Evolutionary conservation across 2,329 filamentous ascomycete species (phyloP), one percentile per base, ranked within the genome.

Genomic region (Aspergillus sp.): DNA sequence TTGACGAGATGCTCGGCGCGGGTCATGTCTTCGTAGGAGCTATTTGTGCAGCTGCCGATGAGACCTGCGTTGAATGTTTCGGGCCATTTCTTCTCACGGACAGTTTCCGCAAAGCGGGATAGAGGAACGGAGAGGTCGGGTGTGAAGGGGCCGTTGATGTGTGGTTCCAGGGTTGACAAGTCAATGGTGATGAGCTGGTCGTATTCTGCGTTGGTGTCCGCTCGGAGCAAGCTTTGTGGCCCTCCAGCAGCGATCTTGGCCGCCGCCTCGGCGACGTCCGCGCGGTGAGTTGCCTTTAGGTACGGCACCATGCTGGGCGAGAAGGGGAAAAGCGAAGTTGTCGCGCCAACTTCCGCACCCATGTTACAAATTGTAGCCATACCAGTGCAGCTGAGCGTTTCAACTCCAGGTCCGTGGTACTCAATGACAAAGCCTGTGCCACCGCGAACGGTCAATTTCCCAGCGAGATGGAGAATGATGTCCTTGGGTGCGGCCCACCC

Each of bases 21-120:
- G 36, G 93, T 96, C 95, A 99, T 99, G 73, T 99, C 95, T 77
- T 97, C 89, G 75, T 98, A 99, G 2, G 95, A 98, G 74, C 91
- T 96, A 83, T 99, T 99, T 50, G 95, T 99, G 82, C 95, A 99
- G 79, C 92, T 96, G 59, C 95, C 95, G 71, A 99, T 99, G 54
- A 99, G 83, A 51, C 93, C 93, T 24, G 95, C 93, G 12, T 92
- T 95, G 60, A 99, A 89, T 62, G 88, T 91, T 71, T 90, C 85
- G 2, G 95, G 95, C 95, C 95, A 99, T 50, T 89, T 80, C 75
- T 97, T 91, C 66, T 89, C 83, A 75, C 89, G 83, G 20, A 97
- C 91, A 2, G 89, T 87, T 57, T 90, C 84, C 71, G 92, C 91
- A 80, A 99, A 99, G 70, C 88, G 83, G 48, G 93, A 97, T 54